These are phyloP conservation scores for Saccharum spontaneum DNA, from an alignment of 176 grass and related monocot genomes.

Conservation along the genomic window DNA sequence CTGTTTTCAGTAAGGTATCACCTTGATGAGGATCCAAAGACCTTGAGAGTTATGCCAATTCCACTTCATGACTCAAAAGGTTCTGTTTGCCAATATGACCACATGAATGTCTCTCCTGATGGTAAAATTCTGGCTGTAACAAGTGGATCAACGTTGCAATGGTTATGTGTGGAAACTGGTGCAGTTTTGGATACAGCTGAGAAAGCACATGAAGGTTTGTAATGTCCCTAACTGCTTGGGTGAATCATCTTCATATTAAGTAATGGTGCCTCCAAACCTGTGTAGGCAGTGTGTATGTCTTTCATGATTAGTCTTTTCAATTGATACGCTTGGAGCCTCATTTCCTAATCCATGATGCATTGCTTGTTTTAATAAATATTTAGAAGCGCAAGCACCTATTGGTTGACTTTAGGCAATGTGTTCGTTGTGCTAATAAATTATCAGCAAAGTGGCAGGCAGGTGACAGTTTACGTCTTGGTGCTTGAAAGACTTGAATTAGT, in stretches of 20 bases:
- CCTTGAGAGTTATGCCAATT: conserved; percentile 75
- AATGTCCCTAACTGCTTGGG: conserved; percentile 12
- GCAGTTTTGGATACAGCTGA: conserved; percentile 87
- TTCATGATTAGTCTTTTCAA: conserved; percentile 6
- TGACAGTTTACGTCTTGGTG: neutral
- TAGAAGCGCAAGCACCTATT: neutral
- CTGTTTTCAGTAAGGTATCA: conserved; percentile 82
- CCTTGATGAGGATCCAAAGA: conserved; percentile 97
- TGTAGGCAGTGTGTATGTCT: neutral
- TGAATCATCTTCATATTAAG: neutral
- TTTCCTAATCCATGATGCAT: neutral
- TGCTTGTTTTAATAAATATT: neutral
- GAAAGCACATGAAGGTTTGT: conserved; percentile 89
- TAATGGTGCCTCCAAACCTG: neutral
- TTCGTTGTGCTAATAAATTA: neutral
- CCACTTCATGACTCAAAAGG: conserved; percentile 82
- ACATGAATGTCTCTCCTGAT: conserved; percentile 79
- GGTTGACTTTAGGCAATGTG: neutral
- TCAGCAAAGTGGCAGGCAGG: neutral
- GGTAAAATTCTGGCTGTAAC: conserved; percentile 73
- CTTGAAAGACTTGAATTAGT: conserved; percentile 4
- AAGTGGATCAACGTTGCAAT: conserved; percentile 76
- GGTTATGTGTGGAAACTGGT: conserved; percentile 76
- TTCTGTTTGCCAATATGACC: conserved; percentile 66
- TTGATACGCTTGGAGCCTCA: neutral